These are phyloP conservation scores for Salvia miltiorrhiza DNA, from an alignment of 257 asterid genomes.

Conservation along the genomic window DNA sequence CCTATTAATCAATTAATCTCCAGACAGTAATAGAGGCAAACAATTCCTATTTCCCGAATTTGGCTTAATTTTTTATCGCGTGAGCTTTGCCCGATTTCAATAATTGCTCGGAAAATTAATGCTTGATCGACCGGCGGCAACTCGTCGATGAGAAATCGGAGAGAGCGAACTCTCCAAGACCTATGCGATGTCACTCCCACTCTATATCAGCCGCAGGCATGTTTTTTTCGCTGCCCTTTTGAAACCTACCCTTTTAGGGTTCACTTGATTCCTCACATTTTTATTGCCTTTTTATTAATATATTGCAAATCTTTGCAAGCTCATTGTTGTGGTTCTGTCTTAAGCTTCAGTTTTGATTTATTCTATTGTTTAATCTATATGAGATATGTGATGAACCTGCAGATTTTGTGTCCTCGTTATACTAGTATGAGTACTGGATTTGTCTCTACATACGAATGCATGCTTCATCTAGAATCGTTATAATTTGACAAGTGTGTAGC, in stretches of 20 bases:
- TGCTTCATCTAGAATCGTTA: neutral
- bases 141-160: conserved; percentile 50
- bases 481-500: neutral
- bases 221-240: conserved; percentile 20
- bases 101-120: conserved; percentile 26
- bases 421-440: neutral
- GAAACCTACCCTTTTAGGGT: conserved; percentile 37
- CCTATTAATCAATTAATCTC: conserved; percentile 17
- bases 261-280: conserved; percentile 11
- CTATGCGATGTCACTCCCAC: conserved; percentile 52
- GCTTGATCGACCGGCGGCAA: conserved; percentile 42
- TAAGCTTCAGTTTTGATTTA: neutral
- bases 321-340: neutral
- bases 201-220: conserved; percentile 51
- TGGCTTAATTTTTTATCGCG: neutral
- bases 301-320: neutral
- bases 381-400: conserved; percentile 16
- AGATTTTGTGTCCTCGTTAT: neutral
- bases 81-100: conserved; percentile 16
- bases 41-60: conserved; percentile 25
- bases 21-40: conserved; percentile 14
- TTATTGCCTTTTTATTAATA: neutral
- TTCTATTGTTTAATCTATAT: conserved; percentile 10
- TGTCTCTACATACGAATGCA: conserved; percentile 12
- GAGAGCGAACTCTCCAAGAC: conserved; percentile 48